Evolutionary conservation across 2,329 filamentous ascomycete genomes (phyloP).

Genomic region (Colletotrichum lini): DNA sequence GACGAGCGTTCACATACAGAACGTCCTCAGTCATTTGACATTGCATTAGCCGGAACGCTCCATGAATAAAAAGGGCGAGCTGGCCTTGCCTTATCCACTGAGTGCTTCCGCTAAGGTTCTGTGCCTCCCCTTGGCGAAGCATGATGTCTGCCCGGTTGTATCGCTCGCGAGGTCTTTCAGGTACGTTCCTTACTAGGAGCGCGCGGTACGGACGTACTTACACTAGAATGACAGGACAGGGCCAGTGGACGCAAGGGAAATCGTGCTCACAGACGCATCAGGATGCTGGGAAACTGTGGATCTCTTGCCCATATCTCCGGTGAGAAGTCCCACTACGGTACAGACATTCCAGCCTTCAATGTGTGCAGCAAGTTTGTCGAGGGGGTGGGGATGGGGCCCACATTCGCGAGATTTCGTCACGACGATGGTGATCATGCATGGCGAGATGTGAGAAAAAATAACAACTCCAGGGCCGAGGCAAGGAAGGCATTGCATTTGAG

Average conservation of each 20-base stretch:
- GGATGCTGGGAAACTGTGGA: constrained; percentile 24
- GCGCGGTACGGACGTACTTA: constrained; percentile 23
- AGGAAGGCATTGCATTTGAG: background rate
- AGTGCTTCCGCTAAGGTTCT: constrained; percentile 19
- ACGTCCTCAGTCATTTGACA: constrained; percentile 36
- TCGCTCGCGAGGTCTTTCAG: background rate
- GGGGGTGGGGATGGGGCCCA: background rate
- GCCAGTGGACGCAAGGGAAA: background rate
- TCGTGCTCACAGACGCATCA: constrained; percentile 8
- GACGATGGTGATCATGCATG: background rate
- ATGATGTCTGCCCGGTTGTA: constrained; percentile 21
- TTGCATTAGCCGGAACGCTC: constrained; percentile 41
- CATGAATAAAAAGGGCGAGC: constrained; percentile 14
- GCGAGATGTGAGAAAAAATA: constrained; percentile 13
- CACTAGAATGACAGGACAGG: background rate
- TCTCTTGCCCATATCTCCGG: constrained; percentile 20
- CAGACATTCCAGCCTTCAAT: constrained; percentile 11
- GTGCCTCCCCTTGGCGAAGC: constrained; percentile 25
- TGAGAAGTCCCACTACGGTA: constrained; percentile 3
- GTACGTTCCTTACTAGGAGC: background rate
- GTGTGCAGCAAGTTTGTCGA: background rate
- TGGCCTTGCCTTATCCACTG: background rate
- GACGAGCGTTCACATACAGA: constrained; percentile 16
- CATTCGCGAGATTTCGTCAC: constrained; percentile 16
- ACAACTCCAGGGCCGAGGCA: background rate